Percentiles rank a stretch among this genome's conserved stretches.
phyloP scores from a whole-genome alignment of 148 eudicot species.

The Agrostemma githago region DNA sequence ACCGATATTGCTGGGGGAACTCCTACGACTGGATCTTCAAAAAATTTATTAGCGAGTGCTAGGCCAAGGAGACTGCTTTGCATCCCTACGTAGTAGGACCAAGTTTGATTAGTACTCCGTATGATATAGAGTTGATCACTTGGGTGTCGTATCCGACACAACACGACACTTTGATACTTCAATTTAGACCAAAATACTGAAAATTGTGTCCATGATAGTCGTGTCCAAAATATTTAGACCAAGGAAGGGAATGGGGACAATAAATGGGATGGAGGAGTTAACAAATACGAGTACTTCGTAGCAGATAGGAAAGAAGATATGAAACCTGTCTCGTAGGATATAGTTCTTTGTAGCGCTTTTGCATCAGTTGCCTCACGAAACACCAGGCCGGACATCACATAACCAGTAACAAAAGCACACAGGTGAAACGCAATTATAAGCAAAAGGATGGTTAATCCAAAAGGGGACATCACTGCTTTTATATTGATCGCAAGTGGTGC shows the following conservation, averaged over 20 bases:
- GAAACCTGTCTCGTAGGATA: conserved; percentile 88
- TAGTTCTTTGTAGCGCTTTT: conserved; percentile 87
- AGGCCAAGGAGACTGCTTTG: conserved; percentile 96
- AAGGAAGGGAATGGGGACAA: no score
- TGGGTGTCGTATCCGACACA: no score
- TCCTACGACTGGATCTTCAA: conserved; percentile 80
- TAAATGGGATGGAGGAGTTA: no score
- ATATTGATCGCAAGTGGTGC: conserved; percentile 94
- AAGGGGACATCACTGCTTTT: conserved; percentile 77
- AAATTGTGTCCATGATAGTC: no score
- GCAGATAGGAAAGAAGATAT: not conserved
- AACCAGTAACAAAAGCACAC: conserved; percentile 77
- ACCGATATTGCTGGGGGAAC: conserved; percentile 95
- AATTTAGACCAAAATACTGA: no score
- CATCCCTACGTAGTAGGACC: conserved; percentile 50
- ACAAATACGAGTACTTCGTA: no score
- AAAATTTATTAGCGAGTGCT: conserved; percentile 82
- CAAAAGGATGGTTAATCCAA: conserved; percentile 64
- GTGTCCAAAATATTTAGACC: no score
- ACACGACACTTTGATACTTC: no score
- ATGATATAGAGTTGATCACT: no score
- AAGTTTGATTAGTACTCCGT: no score
- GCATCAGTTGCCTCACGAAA: conserved; percentile 58
- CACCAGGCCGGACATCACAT: conserved; percentile 53
- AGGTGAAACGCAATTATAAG: conserved; percentile 68